Conservation (phyloP, 192 early-diverging fungal species). For the Endogone sp. region DNA sequence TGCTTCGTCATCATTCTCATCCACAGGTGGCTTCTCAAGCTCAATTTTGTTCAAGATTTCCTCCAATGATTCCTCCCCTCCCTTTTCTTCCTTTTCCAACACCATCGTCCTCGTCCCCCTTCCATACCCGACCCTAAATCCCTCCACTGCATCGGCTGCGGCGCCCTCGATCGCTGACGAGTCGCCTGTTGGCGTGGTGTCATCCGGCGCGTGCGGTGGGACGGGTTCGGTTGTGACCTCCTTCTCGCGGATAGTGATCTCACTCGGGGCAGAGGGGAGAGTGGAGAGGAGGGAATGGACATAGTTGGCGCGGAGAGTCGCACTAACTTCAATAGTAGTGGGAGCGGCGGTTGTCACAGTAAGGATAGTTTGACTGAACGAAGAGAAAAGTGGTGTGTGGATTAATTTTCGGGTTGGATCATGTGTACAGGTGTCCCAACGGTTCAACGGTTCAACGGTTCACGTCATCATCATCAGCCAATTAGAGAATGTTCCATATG, state of each 20-base stretch:
- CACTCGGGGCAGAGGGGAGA: conserved; percentile 15
- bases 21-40: no score
- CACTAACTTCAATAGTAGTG: background rate
- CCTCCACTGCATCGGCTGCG: background rate
- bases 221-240: background rate
- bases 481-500: no score
- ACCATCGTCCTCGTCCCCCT: background rate
- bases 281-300: conserved; percentile 13
- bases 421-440: no score
- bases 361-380: no score
- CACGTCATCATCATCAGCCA: no score
- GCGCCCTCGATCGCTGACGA: background rate
- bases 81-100: conserved; percentile 5
- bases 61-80: conserved; percentile 6
- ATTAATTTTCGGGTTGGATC: no score
- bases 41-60: no score
- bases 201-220: no score
- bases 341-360: background rate
- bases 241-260: conserved; percentile 12
- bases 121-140: background rate
- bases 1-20: conserved; percentile 16
- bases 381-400: no score
- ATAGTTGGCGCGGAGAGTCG: conserved; percentile 7
- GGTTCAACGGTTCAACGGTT: no score
- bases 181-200: background rate